Percentiles rank a stretch among this genome's conserved stretches.
These are phyloP conservation scores for Ballota nigra DNA, from an alignment of 257 asterid species.

Conservation along the genomic window DNA sequence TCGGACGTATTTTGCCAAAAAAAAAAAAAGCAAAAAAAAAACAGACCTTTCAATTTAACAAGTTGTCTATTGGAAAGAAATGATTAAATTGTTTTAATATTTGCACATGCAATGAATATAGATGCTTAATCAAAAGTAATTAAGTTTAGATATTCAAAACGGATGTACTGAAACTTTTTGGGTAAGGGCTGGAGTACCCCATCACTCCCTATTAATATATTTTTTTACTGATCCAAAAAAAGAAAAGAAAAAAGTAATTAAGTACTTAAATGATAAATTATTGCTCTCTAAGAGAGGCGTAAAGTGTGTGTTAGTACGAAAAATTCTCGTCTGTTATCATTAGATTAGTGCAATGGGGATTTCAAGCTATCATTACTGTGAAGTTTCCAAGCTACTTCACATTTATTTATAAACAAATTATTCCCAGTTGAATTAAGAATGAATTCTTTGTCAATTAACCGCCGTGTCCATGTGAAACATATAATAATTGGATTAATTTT, in stretches of 20 bases:
- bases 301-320: slow-evolving; percentile 23
- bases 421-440: background rate
- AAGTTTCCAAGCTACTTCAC: slow-evolving; percentile 37
- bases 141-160: too few species aligned
- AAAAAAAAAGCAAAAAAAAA: too few species aligned
- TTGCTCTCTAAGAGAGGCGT: slow-evolving; percentile 15
- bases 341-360: slow-evolving; percentile 13
- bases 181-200: too few species aligned
- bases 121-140: slow-evolving; percentile 24
- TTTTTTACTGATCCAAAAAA: too few species aligned
- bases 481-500: background rate
- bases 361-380: slow-evolving; percentile 13
- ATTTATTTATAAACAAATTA: background rate
- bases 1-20: too few species aligned
- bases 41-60: too few species aligned
- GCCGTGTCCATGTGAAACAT: background rate
- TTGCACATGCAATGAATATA: slow-evolving; percentile 27
- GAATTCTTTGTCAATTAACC: background rate
- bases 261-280: slow-evolving; percentile 21
- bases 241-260: too few species aligned
- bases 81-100: slow-evolving; percentile 5
- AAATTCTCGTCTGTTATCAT: slow-evolving; percentile 18
- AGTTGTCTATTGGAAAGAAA: background rate
- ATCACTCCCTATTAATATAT: too few species aligned
- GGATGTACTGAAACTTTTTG: too few species aligned